Conservation (phyloP, 1,284 basidiomycete genomes). For the Boletus albobrunnescens region DNA sequence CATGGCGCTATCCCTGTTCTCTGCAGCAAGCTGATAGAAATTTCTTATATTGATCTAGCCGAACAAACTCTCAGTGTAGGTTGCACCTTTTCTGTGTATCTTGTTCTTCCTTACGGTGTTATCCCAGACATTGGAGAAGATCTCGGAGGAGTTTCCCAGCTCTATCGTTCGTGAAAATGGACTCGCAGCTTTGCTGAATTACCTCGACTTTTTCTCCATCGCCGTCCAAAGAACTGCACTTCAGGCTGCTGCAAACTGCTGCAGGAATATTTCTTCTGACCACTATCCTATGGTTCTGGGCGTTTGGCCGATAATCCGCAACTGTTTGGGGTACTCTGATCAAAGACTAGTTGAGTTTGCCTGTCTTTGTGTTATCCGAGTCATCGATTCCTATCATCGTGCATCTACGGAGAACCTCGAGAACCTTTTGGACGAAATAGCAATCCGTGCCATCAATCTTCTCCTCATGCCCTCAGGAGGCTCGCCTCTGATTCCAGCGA, state of each 20-base stretch:
- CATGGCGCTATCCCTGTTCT: slow-evolving; percentile 92
- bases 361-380: slow-evolving; percentile 87
- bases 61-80: slow-evolving; percentile 94
- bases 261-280: slow-evolving; percentile 83
- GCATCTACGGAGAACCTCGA: slow-evolving; percentile 82
- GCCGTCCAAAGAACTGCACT: slow-evolving; percentile 93
- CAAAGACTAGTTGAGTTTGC: slow-evolving; percentile 93
- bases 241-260: slow-evolving; percentile 95
- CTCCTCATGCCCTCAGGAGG: slow-evolving; percentile 85
- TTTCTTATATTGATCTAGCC: slow-evolving; percentile 93
- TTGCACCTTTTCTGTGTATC: slow-evolving; percentile 23
- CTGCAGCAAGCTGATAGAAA: slow-evolving; percentile 92
- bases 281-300: slow-evolving; percentile 84
- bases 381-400: slow-evolving; percentile 87
- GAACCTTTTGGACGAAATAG: slow-evolving; percentile 75
- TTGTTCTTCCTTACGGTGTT: slow-evolving; percentile 21
- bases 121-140: slow-evolving; percentile 88
- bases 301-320: slow-evolving; percentile 89
- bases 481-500: slow-evolving; percentile 76
- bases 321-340: slow-evolving; percentile 86
- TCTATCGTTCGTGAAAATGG: slow-evolving; percentile 93
- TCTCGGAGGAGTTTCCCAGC: slow-evolving; percentile 92
- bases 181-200: slow-evolving; percentile 85
- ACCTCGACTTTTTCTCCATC: slow-evolving; percentile 95
- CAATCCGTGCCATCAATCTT: slow-evolving; percentile 80